These are phyloP conservation scores for Picochlorum costavermella DNA, from an alignment of 139 green algal genomes.

Conservation along the genomic window DNA sequence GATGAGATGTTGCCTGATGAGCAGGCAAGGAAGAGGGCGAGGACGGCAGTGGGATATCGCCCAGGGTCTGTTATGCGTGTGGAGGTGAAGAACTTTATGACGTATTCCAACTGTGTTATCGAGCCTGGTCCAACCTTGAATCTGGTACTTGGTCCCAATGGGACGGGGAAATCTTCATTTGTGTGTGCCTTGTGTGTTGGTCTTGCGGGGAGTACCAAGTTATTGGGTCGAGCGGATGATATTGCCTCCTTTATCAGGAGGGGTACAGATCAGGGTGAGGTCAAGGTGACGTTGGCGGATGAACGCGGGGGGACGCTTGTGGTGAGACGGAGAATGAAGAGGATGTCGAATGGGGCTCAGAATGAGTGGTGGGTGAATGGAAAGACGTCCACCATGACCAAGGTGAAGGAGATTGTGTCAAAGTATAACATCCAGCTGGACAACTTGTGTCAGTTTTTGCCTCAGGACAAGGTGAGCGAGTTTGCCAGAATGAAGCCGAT, in stretches of 20 bases:
- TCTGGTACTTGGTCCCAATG: constrained; percentile 91
- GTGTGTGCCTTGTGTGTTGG: constrained; percentile 87
- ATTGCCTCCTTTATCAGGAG: constrained; percentile 68
- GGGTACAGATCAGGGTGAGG: constrained; percentile 40
- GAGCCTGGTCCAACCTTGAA: constrained; percentile 75
- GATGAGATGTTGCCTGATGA: too few species aligned
- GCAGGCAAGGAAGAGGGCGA: neutral
- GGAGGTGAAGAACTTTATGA: constrained; percentile 74
- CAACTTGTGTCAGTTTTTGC: constrained; percentile 81
- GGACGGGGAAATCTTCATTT: constrained; percentile 87
- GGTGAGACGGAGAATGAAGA: constrained; percentile 27
- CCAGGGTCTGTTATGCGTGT: constrained; percentile 35
- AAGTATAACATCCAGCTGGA: constrained; percentile 88
- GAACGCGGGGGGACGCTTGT: constrained; percentile 5
- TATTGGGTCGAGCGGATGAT: constrained; percentile 72
- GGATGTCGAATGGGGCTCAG: constrained; percentile 36
- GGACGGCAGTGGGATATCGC: neutral
- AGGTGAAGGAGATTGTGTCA: constrained; percentile 54
- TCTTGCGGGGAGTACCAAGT: constrained; percentile 56
- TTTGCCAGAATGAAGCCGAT: constrained; percentile 76
- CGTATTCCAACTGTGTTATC: constrained; percentile 58
- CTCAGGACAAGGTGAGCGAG: constrained; percentile 56
- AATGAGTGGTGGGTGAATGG: constrained; percentile 51
- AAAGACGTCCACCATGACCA: constrained; percentile 12
- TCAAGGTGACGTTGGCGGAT: constrained; percentile 60